Evolutionary conservation across 2,329 filamentous ascomycete species (phyloP).

Genomic region (Amesomyces nigricolor): DNA sequence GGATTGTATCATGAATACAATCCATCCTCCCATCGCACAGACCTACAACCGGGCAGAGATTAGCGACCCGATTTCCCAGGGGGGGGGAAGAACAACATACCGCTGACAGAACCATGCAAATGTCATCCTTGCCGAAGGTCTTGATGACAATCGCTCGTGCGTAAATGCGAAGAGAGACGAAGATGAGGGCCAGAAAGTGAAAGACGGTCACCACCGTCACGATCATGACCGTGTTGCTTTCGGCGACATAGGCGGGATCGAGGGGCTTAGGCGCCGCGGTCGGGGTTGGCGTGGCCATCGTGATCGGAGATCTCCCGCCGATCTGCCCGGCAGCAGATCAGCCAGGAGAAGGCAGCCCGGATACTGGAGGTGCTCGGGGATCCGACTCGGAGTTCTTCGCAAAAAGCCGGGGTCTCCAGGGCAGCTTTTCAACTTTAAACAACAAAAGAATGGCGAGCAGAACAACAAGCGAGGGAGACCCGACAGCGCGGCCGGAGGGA

Average conservation of each 20-base stretch:
- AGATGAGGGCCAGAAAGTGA: constrained; percentile 24
- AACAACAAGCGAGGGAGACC: no score
- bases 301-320: constrained; percentile 1
- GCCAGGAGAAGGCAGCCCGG: no score
- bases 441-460: no score
- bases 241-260: constrained; percentile 23
- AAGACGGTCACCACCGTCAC: constrained; percentile 23
- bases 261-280: neutral
- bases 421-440: no score
- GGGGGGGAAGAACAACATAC: constrained; percentile 20
- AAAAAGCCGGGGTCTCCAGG: no score
- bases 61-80: neutral
- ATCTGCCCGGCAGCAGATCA: neutral
- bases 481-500: no score
- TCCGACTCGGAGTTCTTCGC: no score
- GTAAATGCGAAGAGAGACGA: constrained; percentile 20
- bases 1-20: constrained; percentile 38
- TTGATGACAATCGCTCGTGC: constrained; percentile 22
- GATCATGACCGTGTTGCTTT: constrained; percentile 27
- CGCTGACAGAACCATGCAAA: constrained; percentile 27
- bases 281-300: neutral
- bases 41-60: constrained; percentile 21
- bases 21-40: constrained; percentile 28
- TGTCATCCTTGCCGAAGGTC: constrained; percentile 29
- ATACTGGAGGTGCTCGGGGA: no score